phyloP scores from a whole-genome alignment of 2,329 filamentous ascomycete genomes.

The Bretziella fagacearum region DNA sequence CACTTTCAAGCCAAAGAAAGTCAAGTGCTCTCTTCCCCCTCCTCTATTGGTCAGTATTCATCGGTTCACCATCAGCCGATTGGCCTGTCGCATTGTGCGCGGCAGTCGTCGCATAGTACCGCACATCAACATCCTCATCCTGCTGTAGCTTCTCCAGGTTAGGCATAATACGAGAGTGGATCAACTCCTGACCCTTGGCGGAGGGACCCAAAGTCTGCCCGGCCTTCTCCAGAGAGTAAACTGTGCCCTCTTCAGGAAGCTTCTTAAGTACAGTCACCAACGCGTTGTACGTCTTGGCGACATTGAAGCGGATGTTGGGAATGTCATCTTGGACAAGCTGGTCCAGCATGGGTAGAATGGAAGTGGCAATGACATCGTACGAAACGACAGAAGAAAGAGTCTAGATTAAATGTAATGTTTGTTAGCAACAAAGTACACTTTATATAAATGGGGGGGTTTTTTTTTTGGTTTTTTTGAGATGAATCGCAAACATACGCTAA shows the following conservation, averaged over 20 bases:
- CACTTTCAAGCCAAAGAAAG: background rate
- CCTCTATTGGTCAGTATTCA: conserved; percentile 44
- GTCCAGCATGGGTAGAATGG: conserved; percentile 89
- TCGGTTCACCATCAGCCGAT: conserved; percentile 32
- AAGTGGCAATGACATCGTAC: conserved; percentile 79
- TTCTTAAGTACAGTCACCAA: conserved; percentile 84
- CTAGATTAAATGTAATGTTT: conserved; percentile 31
- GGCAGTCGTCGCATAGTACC: conserved; percentile 91
- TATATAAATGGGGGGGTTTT: background rate
- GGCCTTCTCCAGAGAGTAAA: conserved; percentile 70
- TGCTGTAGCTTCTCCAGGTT: conserved; percentile 90
- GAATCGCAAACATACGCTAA: conserved; percentile 74
- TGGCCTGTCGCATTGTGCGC: conserved; percentile 40
- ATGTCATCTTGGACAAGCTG: conserved; percentile 89
- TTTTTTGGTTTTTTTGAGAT: no score
- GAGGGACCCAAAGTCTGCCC: conserved; percentile 46
- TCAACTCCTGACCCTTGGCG: conserved; percentile 57
- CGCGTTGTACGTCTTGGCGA: conserved; percentile 89
- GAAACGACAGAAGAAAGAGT: conserved; percentile 87
- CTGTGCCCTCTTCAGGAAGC: conserved; percentile 72
- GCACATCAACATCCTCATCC: conserved; percentile 94
- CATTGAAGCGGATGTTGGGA: conserved; percentile 98
- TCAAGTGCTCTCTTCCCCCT: background rate
- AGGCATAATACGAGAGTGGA: conserved; percentile 71
- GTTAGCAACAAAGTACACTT: background rate